These are phyloP conservation scores for Cladosporium sp. DNA, from an alignment of 2,329 filamentous ascomycete species.

Conservation along the genomic window DNA sequence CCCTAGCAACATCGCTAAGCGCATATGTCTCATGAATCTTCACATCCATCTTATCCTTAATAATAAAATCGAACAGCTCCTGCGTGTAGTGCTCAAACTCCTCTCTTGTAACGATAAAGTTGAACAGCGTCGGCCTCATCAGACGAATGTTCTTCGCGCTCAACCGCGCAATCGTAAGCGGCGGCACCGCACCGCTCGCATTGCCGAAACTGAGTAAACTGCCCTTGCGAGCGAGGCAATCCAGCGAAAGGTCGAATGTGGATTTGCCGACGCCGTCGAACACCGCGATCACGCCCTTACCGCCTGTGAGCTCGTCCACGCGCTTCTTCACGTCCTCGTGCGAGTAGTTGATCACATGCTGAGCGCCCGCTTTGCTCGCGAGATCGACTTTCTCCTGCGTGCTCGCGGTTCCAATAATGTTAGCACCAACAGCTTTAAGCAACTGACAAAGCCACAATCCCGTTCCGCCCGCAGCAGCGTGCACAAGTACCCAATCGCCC, in stretches of 20 bases:
- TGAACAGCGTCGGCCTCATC: conserved; percentile 70
- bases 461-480: conserved; percentile 82
- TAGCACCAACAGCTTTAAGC: conserved; percentile 69
- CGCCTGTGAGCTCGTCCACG: conserved; percentile 69
- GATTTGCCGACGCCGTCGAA: conserved; percentile 84
- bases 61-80: conserved; percentile 73
- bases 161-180: conserved; percentile 62
- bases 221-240: conserved; percentile 75
- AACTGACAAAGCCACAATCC: conserved; percentile 75
- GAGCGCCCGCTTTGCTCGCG: conserved; percentile 69
- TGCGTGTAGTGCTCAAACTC: conserved; percentile 69
- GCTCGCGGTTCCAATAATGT: conserved; percentile 76
- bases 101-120: conserved; percentile 67
- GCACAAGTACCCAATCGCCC: conserved; percentile 80
- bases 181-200: conserved; percentile 75
- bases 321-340: conserved; percentile 58
- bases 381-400: conserved; percentile 70
- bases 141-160: conserved; percentile 75
- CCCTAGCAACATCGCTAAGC: conserved; percentile 68
- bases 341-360: conserved; percentile 69
- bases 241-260: conserved; percentile 77
- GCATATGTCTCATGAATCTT: conserved; percentile 76
- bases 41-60: conserved; percentile 68
- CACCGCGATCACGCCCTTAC: conserved; percentile 72
- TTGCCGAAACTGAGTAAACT: conserved; percentile 79